Evolutionary conservation across 1,139 yeast genomes (phyloP).

Genomic region (Trichomonascaceae sp.): DNA sequence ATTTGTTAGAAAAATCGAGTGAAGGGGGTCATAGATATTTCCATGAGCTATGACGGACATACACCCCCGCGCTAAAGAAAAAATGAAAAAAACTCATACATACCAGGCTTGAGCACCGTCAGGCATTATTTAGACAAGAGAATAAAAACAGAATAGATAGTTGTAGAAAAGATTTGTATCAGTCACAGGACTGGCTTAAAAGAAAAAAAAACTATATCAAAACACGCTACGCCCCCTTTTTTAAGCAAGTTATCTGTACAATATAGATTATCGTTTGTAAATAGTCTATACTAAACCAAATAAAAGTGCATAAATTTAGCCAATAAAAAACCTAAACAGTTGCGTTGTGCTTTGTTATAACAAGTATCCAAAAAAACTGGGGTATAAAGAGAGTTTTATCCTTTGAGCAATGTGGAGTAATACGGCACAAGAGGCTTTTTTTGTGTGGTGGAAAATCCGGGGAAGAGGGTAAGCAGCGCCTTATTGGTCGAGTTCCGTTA

Average conservation of each 20-base stretch:
- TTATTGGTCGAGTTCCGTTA: constrained; percentile 3
- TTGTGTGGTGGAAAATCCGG: constrained; percentile 6
- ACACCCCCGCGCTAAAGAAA: neutral
- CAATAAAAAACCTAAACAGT: neutral
- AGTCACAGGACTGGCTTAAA: neutral
- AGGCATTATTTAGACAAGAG: constrained; percentile 24
- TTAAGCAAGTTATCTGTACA: neutral
- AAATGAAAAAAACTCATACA: constrained; percentile 8
- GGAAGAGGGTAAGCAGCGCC: constrained; percentile 4
- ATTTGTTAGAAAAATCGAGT: neutral
- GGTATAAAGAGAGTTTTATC: neutral
- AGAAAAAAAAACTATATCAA: neutral
- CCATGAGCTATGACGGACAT: no score
- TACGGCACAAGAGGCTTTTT: neutral
- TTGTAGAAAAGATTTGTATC: neutral
- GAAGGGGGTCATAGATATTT: no score
- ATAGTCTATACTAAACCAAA: neutral
- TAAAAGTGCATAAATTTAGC: neutral
- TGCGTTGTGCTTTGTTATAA: neutral
- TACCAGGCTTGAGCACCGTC: constrained; percentile 34
- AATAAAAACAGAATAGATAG: neutral
- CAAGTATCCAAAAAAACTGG: neutral
- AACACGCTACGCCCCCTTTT: neutral
- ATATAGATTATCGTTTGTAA: neutral
- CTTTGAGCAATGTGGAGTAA: neutral